Conservation (phyloP, 768 basidiomycete genomes). For the Leccinum arenicola region DNA sequence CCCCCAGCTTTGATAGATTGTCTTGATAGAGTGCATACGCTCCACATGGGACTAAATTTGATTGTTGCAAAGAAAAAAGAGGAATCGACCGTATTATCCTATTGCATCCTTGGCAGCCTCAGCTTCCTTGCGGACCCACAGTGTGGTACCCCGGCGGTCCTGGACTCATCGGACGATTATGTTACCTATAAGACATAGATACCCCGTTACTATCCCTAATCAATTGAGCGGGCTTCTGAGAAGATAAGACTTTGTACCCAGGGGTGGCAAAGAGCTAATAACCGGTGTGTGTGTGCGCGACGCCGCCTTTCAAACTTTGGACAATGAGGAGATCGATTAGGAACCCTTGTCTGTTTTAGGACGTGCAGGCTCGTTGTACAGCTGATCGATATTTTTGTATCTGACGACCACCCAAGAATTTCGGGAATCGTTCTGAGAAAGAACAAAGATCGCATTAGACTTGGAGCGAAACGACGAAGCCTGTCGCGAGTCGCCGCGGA, state of each 20-base stretch:
- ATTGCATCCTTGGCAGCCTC: too few species aligned
- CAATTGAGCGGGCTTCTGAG: not conserved
- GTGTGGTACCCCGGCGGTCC: not conserved
- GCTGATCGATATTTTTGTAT: not conserved
- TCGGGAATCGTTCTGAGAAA: too few species aligned
- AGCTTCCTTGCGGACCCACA: too few species aligned
- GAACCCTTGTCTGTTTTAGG: not conserved
- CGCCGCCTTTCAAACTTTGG: not conserved
- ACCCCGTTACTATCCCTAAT: not conserved
- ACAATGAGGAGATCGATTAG: not conserved
- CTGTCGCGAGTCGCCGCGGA: too few species aligned
- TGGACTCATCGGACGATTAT: not conserved
- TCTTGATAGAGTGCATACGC: too few species aligned
- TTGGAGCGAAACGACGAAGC: not conserved
- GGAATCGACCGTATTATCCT: too few species aligned
- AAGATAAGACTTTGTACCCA: not conserved
- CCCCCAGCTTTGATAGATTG: too few species aligned
- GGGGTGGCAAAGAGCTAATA: not conserved
- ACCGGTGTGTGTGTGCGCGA: not conserved
- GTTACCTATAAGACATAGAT: not conserved
- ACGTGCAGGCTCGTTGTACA: not conserved
- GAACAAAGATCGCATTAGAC: not conserved
- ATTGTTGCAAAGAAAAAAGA: not conserved
- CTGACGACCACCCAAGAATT: not conserved
- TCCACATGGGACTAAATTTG: too few species aligned